Base-by-base conservation (phyloP, 163 green algal species). In the Prototheca wickerhamii region DNA sequence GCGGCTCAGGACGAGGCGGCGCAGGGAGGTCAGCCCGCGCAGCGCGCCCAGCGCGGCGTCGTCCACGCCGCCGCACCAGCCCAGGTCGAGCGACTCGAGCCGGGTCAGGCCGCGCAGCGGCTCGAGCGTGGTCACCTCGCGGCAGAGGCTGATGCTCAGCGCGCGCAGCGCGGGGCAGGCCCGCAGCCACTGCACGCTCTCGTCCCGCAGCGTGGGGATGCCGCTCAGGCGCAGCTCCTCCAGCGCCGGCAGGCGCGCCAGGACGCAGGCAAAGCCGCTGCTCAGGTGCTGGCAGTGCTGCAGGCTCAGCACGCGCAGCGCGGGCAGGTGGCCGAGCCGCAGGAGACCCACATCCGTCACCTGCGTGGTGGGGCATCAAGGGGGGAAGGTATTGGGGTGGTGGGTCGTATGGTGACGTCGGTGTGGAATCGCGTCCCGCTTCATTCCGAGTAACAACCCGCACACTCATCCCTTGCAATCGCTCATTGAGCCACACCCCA, bases 121-220 rank as follows among this genome's bases (percentile, higher is more conserved):
- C 18, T 43, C 40, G 40, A 60, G 33, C 29, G 21, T 31, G 23
- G 17, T 49, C 26, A 65, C 56, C 21, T 44, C 29, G 20, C 21
- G 30, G 52, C 70, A 76, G 2, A 35, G 26, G 26, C 69, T 44
- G 35, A 76, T 30, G 57, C 35, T 68, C 23, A 76, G 70, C 23
- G n/a, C 6, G 31, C 29, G 31, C 40, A 76, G 40, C 26, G 29
- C 53, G 3, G 58, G 53, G 31, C 54, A 57, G 23, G 63, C 37
- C 4, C 31, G n/a, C 35, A 76, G 42, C 15, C 54, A 53, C 8
- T 34, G 2, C 40, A 72, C 4, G 2, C 50, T 58, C 18, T 49
- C 1, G 23, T 26, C 12, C 1, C 37, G 59, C 37, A 76, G 46
- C 56, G 44, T 31, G 31, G 65, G 58, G 31, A 58, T 64, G 33